Evolutionary conservation across 352 stramenopile species (phyloP).

Genomic region (Discostella stelligera): DNA sequence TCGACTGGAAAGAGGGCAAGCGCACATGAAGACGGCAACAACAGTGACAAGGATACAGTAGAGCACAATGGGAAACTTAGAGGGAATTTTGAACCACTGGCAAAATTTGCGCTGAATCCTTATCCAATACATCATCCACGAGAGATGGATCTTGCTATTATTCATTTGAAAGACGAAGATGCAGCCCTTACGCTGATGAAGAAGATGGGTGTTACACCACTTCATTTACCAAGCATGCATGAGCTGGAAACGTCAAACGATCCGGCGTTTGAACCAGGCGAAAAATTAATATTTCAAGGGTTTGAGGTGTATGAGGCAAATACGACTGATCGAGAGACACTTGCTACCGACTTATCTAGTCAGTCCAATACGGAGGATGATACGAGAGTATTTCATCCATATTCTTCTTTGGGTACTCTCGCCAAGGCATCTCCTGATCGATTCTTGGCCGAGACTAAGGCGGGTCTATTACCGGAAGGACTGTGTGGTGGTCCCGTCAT

Average conservation of each 20-base stretch:
- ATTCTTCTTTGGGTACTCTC: conserved; percentile 56
- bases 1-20: not conserved
- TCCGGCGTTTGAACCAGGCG: conserved; percentile 66
- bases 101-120: conserved; percentile 75
- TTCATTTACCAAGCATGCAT: conserved; percentile 45
- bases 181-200: conserved; percentile 55
- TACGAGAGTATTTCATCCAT: conserved; percentile 64
- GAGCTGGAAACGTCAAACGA: conserved; percentile 49
- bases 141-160: conserved; percentile 69
- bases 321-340: conserved; percentile 43
- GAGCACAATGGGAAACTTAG: conserved; percentile 36
- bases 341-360: conserved; percentile 11
- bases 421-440: conserved; percentile 66
- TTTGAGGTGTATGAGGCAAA: conserved; percentile 59
- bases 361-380: conserved; percentile 49
- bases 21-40: not conserved
- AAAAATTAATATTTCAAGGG: conserved; percentile 74
- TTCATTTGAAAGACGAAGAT: conserved; percentile 79
- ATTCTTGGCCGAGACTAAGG: conserved; percentile 68
- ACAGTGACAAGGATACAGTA: conserved; percentile 15
- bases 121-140: conserved; percentile 78
- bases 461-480: conserved; percentile 67
- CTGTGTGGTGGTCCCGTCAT: conserved; percentile 73
- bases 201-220: conserved; percentile 62
- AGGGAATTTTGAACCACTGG: conserved; percentile 45